These are phyloP conservation scores for Noccaea caerulescens DNA, from an alignment of 345 rosid species.

Conservation along the genomic window DNA sequence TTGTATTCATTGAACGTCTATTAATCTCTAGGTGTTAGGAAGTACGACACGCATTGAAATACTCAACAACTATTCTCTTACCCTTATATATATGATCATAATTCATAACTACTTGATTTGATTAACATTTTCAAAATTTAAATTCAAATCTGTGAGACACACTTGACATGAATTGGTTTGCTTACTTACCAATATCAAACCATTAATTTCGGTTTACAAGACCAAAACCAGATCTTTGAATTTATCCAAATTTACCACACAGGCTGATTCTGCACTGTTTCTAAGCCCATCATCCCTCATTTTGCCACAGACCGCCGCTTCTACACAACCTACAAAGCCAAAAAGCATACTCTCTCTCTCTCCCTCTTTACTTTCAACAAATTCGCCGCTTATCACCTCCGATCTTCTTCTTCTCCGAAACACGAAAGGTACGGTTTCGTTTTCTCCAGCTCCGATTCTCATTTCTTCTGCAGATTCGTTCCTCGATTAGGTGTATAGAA, in stretches of 20 bases:
- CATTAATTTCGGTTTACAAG: slow-evolving; percentile 4
- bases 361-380: slow-evolving; percentile 17
- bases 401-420: slow-evolving; percentile 30
- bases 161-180: neutral
- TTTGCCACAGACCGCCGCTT: slow-evolving; percentile 38
- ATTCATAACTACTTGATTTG: neutral
- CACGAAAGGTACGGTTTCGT: slow-evolving; percentile 27
- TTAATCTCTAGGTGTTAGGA: neutral
- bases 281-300: slow-evolving; percentile 32
- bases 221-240: slow-evolving; percentile 8
- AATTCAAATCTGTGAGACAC: neutral
- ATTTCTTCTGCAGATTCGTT: slow-evolving; percentile 20
- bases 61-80: slow-evolving; percentile 7
- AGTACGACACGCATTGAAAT: slow-evolving; percentile 6
- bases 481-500: slow-evolving; percentile 23
- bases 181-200: neutral
- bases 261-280: slow-evolving; percentile 25
- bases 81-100: neutral
- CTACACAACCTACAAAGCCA: slow-evolving; percentile 40
- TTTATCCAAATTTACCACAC: neutral
- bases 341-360: slow-evolving; percentile 16
- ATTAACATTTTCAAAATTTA: neutral
- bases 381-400: slow-evolving; percentile 44
- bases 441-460: slow-evolving; percentile 19
- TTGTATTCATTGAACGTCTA: neutral